Base-by-base conservation (phyloP, 352 stramenopile genomes). In the Peronospora farinosa region DNA sequence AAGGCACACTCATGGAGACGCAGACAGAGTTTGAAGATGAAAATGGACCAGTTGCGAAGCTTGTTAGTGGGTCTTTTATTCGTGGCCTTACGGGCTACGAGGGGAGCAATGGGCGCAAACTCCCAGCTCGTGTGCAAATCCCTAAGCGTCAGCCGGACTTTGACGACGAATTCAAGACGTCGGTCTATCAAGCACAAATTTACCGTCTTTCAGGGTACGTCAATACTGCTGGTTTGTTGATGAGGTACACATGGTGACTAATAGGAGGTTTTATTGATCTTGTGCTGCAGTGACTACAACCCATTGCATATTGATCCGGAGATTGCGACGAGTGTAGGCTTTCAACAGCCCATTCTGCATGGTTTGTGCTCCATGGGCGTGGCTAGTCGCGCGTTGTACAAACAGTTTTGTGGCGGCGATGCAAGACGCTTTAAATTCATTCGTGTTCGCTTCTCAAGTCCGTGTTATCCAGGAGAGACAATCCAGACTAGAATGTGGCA, bases 321-420 rank as follows among this genome's bases (percentile, higher is more conserved):
- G 57, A 84, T 92, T 58, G 90, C 74, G 15, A 65, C 67, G 70
- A 81, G 71, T 53, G 72, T 76, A 25, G 76, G 67, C 43, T 96
- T 88, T 58, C 81, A 87, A 41, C 64, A 78, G 43, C 90, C 92
- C 19, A 92, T 98, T 33, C 62, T 98, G 40, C 93, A 98, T 58
- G 95, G 95, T 5, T 69, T 98, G 16, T 97, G 90, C 65, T 97
- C 84, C 31, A 84, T 98, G 67, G 93, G 88, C 16, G 79, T 95
- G 23, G 73, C 81, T 12, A 77, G 78, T 32, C 78, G 81, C 30
- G 77, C 81, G 40, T 66, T 96, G 9, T 88, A 89, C 67, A 79
- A 86, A 42, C 64, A 72, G 31, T 95, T 87, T 44, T 93, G 82
- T 65, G 51, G 60, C 19, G 80, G 77, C 42, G 75, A 94, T 37